A percentile compares a stretch with the other conserved stretches of the same genome.
Evolutionary conservation across 768 basidiomycete species (phyloP).

Genomic region (Termitomyces sp.): DNA sequence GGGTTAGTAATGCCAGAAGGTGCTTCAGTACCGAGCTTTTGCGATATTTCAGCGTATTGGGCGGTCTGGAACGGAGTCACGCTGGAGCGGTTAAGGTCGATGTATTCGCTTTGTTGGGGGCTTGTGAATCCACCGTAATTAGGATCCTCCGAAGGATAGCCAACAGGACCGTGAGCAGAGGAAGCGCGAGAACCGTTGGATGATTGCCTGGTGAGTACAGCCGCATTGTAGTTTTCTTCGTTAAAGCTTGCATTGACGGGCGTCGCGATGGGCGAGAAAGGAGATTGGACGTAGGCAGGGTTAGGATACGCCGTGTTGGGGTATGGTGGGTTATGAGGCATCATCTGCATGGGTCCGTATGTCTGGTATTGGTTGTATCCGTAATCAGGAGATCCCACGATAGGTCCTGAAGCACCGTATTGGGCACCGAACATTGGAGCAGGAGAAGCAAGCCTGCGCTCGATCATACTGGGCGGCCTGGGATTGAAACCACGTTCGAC

Average conservation of each 20-base stretch:
- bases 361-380: conserved; percentile 21
- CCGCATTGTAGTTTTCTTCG: conserved; percentile 13
- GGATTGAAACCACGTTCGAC: conserved; percentile 40
- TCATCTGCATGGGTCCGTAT: conserved; percentile 30
- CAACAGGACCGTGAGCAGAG: conserved; percentile 4
- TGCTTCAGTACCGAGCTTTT: conserved; percentile 40
- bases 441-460: conserved; percentile 20
- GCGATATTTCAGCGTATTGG: conserved; percentile 69
- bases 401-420: conserved; percentile 23
- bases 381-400: conserved; percentile 11
- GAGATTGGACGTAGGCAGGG: conserved; percentile 27
- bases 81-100: conserved; percentile 62
- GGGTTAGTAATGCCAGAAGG: conserved; percentile 29
- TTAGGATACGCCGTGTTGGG: conserved; percentile 30
- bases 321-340: conserved; percentile 11
- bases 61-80: conserved; percentile 71
- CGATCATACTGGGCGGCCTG: conserved; percentile 44
- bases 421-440: conserved; percentile 27
- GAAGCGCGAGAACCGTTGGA: conserved; percentile 10
- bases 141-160: conserved; percentile 8
- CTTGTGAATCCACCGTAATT: conserved; percentile 16
- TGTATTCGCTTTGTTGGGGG: conserved; percentile 39
- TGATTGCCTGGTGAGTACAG: conserved; percentile 16
- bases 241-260: conserved; percentile 20
- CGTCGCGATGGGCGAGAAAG: conserved; percentile 28